Evolutionary conservation across 208 protist species (phyloP), one percentile per base, ranked within the genome.

Genomic region (Leishmania lainsoni): DNA sequence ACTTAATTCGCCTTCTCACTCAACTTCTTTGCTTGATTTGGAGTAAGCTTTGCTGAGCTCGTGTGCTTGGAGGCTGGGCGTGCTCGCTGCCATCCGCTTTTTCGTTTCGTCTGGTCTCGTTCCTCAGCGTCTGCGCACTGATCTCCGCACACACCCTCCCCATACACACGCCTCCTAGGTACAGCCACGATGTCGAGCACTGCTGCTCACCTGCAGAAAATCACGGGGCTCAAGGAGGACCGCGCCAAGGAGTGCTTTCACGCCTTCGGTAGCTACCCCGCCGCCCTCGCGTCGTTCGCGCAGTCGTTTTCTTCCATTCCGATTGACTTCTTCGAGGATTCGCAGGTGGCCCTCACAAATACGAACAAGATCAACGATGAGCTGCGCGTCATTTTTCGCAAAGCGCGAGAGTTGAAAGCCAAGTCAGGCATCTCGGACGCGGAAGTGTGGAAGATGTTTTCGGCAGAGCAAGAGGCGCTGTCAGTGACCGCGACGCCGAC

Each of bases 231-330:
- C 29, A 94, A 87, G 73, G 72, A 51, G 32, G 80, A 75, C 26
- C 76, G 77, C 26, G 92, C 92, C 17, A 91, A 91, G 74, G 81
- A 89, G 73, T 94, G 90, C 78, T 93, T 94, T 80, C 88, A 91
- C 20, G 76, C 75, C 20, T 91, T 88, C 81, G 91, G 89, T 16
- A 89, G 85, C 76, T 96, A 94, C 72, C 81, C 85, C 14, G 86
- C 81, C 17, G 92, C 92, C 10, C 81, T 97, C 20, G 94, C 91
- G 5, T 94, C 92, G 22, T 97, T 97, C 79, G 92, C 87, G 14
- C 92, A 96, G 77, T 94, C 87, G 54, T 94, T 87, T 70, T 56
- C 87, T 0, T 65, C 73, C 17, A 73, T 97, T 12, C 91, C 90
- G 22, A 71, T 86, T 5, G 81, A 85, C 32, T 91, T 90, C 83